These are phyloP conservation scores for Trichosporon sp. DNA, from an alignment of 1,284 basidiomycete genomes.

Conservation along the genomic window DNA sequence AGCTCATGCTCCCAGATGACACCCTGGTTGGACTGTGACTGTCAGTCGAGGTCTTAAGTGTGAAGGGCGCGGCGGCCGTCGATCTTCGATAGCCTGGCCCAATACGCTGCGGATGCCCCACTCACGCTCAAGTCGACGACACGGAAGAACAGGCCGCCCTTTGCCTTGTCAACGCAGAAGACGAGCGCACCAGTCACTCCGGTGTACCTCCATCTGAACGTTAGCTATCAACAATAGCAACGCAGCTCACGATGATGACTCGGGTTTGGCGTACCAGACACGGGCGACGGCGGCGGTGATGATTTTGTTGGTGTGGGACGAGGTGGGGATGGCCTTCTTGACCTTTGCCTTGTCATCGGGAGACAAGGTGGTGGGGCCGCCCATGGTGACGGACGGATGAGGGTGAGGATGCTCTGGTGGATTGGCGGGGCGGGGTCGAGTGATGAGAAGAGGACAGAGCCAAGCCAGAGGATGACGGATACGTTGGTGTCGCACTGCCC, in stretches of 20 bases:
- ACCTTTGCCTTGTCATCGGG: conserved; percentile 71
- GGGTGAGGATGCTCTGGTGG: not conserved
- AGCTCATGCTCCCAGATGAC: conserved; percentile 93
- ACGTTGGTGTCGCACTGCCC: conserved; percentile 3
- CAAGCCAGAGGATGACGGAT: not conserved
- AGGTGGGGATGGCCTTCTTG: conserved; percentile 59
- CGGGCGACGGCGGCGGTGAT: conserved; percentile 70
- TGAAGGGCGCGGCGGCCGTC: too few species aligned
- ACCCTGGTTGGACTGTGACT: conserved; percentile 65
- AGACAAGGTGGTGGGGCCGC: conserved; percentile 53
- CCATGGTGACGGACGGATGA: conserved; percentile 19
- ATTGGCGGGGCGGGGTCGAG: not conserved
- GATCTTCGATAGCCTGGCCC: too few species aligned
- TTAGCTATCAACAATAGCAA: not conserved
- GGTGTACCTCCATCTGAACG: conserved; percentile 69
- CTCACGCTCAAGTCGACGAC: conserved; percentile 68
- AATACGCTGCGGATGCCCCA: conserved; percentile 8
- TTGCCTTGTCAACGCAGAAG: conserved; percentile 62
- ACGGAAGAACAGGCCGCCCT: conserved; percentile 62
- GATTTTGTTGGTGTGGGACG: conserved; percentile 60
- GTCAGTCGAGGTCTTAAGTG: not conserved
- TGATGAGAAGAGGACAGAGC: not conserved
- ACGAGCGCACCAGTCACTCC: conserved; percentile 80
- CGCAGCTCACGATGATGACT: conserved; percentile 29
- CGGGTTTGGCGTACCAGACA: conserved; percentile 63